Base-by-base conservation (phyloP, 2,329 filamentous ascomycete genomes). In the Fusarium dimerum region DNA sequence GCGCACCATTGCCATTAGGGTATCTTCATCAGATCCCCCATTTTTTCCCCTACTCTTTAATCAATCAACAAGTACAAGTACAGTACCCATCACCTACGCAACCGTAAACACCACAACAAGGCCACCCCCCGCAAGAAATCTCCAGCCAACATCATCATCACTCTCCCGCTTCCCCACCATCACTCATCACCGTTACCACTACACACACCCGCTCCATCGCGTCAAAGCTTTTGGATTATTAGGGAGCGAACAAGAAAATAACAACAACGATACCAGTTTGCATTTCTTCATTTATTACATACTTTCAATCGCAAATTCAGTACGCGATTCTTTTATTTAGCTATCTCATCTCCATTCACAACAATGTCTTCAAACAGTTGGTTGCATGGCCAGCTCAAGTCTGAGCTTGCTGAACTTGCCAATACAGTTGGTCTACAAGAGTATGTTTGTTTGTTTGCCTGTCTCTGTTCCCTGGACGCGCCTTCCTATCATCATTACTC, bases 341-440 rank as follows among this genome's bases (percentile, higher is more conserved):
- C 32, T 12, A 36, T 36, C 32, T 36, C 32, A 36, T 36, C 12
- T 32, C 30, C 13, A 26, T 26, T 26, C 20, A 26, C 20, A 26
- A 26, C 20, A 42, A 67, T 64, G 56, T 60, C 64, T 59, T 81
- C 69, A 64, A 84, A 87, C 68, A 83, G 85, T 63, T 96, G 89
- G 84, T 80, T 96, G 69, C 83, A 86, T 72, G 81, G 82, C 71
- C 89, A 94, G 81, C 87, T 89, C 77, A 96, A 96, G 80, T 80
- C 79, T 64, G 90, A 93, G 60, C 82, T 96, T 51, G 72, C 84
- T 63, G 87, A 89, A 57, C 79, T 95, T 56, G 90, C 90, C 54
- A 83, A 89, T 60, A 75, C 79, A 43, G 81, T 89, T 56, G 87
- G 87, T 52, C 77, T 93, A 49, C 80, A 83, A 68, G 82, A 89